phyloP scores from a whole-genome alignment of 176 grass and related monocot genomes.

The Juncus effusus region DNA sequence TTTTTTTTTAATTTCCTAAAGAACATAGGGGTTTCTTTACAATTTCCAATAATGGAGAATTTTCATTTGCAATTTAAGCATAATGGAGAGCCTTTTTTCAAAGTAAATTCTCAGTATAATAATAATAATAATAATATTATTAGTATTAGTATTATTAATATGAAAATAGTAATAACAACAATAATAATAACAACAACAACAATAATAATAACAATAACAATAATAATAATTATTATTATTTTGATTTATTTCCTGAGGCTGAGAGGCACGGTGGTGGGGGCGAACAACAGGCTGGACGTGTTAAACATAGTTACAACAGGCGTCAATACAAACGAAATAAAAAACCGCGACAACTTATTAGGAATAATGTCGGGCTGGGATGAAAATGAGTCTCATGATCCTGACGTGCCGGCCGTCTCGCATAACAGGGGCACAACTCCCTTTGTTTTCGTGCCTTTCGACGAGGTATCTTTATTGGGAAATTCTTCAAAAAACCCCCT shows the following conservation, averaged over 20 bases:
- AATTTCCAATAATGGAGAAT: too few relatives aligned
- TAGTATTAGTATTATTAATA: too few relatives aligned
- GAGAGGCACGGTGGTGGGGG: conserved; percentile 70
- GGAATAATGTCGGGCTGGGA: conserved; percentile 74
- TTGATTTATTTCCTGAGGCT: conserved; percentile 35
- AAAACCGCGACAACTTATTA: conserved; percentile 63
- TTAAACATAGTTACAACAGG: conserved; percentile 85
- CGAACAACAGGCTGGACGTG: conserved; percentile 84
- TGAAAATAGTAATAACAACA: too few relatives aligned
- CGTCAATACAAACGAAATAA: conserved; percentile 70
- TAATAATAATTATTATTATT: too few relatives aligned
- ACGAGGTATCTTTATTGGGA: conserved; percentile 45
- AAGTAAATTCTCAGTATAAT: too few relatives aligned
- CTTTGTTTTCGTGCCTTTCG: conserved; percentile 91
- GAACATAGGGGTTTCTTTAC: too few relatives aligned
- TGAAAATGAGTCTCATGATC: conserved; percentile 86
- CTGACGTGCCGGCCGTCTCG: conserved; percentile 79
- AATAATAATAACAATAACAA: too few relatives aligned
- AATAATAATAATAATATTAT: too few relatives aligned
- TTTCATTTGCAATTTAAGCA: too few relatives aligned
- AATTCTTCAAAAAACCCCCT: neutral
- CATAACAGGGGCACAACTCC: conserved; percentile 76
- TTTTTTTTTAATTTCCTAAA: too few relatives aligned
- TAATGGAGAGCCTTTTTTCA: too few relatives aligned
- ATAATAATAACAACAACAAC: too few relatives aligned